Evolutionary conservation across 768 basidiomycete genomes (phyloP), one percentile per base, ranked within the genome.

Genomic region (Chiua virens): DNA sequence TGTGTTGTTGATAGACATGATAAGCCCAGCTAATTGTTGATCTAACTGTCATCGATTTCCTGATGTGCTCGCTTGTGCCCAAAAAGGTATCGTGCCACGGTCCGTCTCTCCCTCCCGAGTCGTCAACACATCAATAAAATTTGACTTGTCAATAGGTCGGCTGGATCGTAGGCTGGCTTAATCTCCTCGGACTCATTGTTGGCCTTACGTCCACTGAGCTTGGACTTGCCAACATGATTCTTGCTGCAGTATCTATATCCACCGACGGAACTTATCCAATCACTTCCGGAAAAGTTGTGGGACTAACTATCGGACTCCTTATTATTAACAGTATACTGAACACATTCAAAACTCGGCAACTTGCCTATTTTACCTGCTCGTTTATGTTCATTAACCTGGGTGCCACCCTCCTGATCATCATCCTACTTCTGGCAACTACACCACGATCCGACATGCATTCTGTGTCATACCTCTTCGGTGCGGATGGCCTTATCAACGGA

Each of bases 1-100:
- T n/a, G n/a, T n/a, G n/a, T n/a, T n/a, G n/a, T n/a, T n/a, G n/a
- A n/a, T n/a, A n/a, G n/a, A n/a, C n/a, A n/a, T n/a, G n/a, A n/a
- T n/a, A n/a, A n/a, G n/a, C n/a, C n/a, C n/a, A n/a, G n/a, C n/a
- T n/a, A n/a, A n/a, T n/a, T n/a, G n/a, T n/a, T n/a, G n/a, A n/a
- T n/a, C n/a, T n/a, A n/a, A n/a, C n/a, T n/a, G n/a, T n/a, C n/a
- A n/a, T n/a, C n/a, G n/a, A n/a, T n/a, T n/a, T n/a, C n/a, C n/a
- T n/a, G n/a, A n/a, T n/a, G n/a, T n/a, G 86, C 87, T n/a, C 81
- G 83, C 60, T 71, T 89, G 11, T 81, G 82, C 7, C 87, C 87
- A 0, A 77, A 73, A 55, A 77, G 66, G 49, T 77, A 86, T 60
- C 81, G 87, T 47, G 81, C 87, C 35, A 80, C 73, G 63, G 87